These are phyloP conservation scores for Colletotrichum cordylinicola DNA, from an alignment of 2,329 filamentous ascomycete genomes.

Conservation along the genomic window DNA sequence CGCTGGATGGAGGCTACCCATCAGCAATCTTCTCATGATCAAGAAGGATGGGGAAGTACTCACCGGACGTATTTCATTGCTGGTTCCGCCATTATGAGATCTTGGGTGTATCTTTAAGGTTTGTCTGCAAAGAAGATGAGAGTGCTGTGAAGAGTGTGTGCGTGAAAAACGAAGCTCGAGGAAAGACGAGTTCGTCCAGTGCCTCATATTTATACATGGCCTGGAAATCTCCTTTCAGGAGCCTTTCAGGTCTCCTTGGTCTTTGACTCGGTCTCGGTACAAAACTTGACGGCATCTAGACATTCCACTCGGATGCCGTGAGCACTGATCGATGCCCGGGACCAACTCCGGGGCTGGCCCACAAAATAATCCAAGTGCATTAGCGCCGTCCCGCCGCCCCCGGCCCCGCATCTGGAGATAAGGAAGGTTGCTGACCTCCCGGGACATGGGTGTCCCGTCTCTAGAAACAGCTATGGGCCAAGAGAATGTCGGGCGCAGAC, in stretches of 20 bases:
- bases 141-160: rapidly evolving
- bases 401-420: not conserved
- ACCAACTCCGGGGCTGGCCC: not conserved
- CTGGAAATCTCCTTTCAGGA: rapidly evolving
- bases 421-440: not conserved
- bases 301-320: not conserved
- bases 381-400: not conserved
- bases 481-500: not conserved
- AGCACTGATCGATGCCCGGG: not conserved
- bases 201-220: not conserved
- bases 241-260: rapidly evolving
- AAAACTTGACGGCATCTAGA: not conserved
- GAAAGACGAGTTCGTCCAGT: rapidly evolving
- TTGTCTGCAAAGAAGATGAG: rapidly evolving
- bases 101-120: not conserved
- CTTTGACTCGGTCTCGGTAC: not conserved
- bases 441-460: not conserved
- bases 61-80: not conserved
- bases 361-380: conserved; percentile 2
- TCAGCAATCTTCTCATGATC: not conserved
- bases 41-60: rapidly evolving
- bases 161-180: not conserved
- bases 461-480: rapidly evolving
- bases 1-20: conserved; percentile 37
- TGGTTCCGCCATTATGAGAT: not conserved